Evolutionary conservation across 139 green algal genomes (phyloP).

Genomic region (Coelastrella sp.): DNA sequence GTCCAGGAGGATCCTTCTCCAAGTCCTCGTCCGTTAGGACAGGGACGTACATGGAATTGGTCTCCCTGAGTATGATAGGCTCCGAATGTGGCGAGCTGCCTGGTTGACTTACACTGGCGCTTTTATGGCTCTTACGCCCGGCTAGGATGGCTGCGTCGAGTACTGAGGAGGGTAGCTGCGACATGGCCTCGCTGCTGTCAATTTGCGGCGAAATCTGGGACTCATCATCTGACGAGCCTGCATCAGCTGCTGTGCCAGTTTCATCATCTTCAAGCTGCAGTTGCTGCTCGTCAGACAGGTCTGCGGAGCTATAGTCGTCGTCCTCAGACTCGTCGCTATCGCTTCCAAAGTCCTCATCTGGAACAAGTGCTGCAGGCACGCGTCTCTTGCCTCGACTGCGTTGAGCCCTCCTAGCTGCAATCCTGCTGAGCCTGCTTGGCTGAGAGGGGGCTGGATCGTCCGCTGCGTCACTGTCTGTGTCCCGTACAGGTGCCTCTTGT

Average conservation of each 20-base stretch:
- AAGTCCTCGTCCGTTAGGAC: constrained; percentile 72
- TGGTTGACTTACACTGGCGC: constrained; percentile 22
- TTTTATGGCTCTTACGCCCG: background rate
- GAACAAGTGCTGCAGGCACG: constrained; percentile 20
- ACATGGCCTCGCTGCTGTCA: background rate
- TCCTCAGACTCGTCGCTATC: constrained; percentile 24
- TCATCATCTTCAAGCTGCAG: background rate
- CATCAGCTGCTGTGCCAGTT: background rate
- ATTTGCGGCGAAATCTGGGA: too few species aligned
- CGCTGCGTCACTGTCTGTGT: background rate
- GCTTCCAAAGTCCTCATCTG: background rate
- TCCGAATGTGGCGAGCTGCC: background rate
- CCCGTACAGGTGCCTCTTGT: background rate
- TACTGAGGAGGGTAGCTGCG: background rate
- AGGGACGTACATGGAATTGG: constrained; percentile 59
- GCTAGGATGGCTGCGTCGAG: background rate
- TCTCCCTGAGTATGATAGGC: constrained; percentile 46
- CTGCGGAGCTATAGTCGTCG: background rate
- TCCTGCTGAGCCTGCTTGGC: background rate
- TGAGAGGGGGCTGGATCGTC: background rate
- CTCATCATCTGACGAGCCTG: background rate
- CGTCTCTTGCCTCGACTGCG: constrained; percentile 8
- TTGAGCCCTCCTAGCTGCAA: constrained; percentile 23
- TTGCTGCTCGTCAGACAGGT: background rate
- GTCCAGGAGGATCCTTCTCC: constrained; percentile 66